phyloP scores from a whole-genome alignment of 768 basidiomycete species.

The Pleurotus ostreatus region DNA sequence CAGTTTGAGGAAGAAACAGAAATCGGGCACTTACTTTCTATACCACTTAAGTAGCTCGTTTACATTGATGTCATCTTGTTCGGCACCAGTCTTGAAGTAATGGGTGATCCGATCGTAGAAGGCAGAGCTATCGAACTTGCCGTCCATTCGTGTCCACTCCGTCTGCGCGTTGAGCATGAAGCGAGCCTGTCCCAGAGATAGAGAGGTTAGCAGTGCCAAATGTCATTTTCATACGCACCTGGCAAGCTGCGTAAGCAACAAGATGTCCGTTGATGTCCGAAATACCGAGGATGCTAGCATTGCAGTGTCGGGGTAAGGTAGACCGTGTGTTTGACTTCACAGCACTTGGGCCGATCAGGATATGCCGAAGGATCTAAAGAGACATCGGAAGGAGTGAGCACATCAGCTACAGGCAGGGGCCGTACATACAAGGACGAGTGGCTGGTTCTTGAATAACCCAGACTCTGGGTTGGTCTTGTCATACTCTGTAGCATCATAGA shows the following conservation, averaged over 20 bases:
- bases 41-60: not conserved
- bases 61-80: not conserved
- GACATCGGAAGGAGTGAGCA: not conserved
- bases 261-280: not conserved
- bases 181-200: not conserved
- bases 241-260: not conserved
- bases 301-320: not conserved
- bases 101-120: not conserved
- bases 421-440: not conserved
- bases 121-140: not conserved
- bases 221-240: not conserved
- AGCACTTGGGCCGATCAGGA: not conserved
- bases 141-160: not conserved
- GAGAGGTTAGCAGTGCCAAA: not conserved
- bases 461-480: slow-evolving; percentile 10
- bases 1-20: too few species aligned
- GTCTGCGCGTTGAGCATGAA: not conserved
- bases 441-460: slow-evolving; percentile 15
- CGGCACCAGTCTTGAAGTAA: not conserved
- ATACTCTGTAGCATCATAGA: slow-evolving; percentile 12
- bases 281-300: not conserved
- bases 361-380: not conserved
- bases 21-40: not conserved
- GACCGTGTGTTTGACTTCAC: not conserved
- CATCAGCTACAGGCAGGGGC: not conserved